Percentiles rank a stretch among this genome's conserved stretches.
Conservation (phyloP, 148 eudicot genomes). For the Gaultheria prostrata region DNA sequence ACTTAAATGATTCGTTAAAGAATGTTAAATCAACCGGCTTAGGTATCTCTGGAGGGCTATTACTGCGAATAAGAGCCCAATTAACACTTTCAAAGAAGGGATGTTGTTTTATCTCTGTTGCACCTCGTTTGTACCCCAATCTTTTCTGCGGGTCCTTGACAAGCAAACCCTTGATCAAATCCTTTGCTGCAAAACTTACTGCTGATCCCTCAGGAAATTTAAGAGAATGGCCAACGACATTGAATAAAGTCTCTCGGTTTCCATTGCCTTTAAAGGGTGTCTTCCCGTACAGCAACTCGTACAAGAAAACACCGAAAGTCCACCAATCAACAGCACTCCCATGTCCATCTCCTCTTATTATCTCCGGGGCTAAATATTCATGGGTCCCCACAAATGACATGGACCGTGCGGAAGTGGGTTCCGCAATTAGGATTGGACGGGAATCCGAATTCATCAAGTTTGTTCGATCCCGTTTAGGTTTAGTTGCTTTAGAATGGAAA, state of each 20-base stretch:
- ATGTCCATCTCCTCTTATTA: conserved; percentile 45
- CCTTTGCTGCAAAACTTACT: conserved; percentile 44
- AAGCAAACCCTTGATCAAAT: conserved; percentile 38
- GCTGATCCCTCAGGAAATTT: conserved; percentile 40
- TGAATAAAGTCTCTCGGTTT: conserved; percentile 42
- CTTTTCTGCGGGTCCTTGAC: conserved; percentile 45
- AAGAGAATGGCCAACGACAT: conserved; percentile 45
- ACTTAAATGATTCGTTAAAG: conserved; percentile 39
- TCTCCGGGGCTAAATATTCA: conserved; percentile 48
- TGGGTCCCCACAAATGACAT: conserved; percentile 54
- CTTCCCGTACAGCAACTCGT: conserved; percentile 37
- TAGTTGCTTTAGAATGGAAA: conserved; percentile 39
- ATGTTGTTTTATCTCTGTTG: conserved; percentile 44
- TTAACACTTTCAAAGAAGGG: conserved; percentile 46
- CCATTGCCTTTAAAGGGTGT: conserved; percentile 48
- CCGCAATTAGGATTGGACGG: conserved; percentile 46
- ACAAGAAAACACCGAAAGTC: conserved; percentile 44
- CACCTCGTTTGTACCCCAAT: conserved; percentile 40
- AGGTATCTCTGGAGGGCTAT: conserved; percentile 46
- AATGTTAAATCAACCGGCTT: conserved; percentile 52
- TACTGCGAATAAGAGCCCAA: conserved; percentile 48
- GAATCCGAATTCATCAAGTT: conserved; percentile 33
- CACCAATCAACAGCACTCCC: conserved; percentile 59
- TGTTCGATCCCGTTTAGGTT: conserved; percentile 30
- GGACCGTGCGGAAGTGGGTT: conserved; percentile 46